Conservation (phyloP, 441 rosid species). For the Breynia disticha region DNA sequence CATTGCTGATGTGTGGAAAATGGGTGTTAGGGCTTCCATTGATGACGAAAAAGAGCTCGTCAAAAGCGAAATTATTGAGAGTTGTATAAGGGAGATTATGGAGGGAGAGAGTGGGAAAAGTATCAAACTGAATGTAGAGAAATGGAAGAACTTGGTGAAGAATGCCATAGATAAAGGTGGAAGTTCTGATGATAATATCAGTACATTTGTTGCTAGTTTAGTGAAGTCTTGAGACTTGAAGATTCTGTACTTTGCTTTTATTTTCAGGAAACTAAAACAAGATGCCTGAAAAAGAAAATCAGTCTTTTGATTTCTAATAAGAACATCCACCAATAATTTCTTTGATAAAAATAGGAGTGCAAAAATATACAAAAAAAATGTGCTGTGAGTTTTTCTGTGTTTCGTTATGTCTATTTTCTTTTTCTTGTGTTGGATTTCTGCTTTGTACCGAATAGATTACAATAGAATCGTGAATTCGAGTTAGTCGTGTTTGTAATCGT, state of each 20-base stretch:
- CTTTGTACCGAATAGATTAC: too few species aligned
- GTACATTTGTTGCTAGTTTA: slow-evolving; percentile 13
- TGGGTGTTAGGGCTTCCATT: slow-evolving; percentile 21
- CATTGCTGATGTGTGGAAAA: slow-evolving; percentile 43
- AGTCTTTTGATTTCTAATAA: too few species aligned
- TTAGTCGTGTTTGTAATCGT: too few species aligned
- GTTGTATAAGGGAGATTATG: slow-evolving; percentile 24
- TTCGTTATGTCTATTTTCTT: too few species aligned
- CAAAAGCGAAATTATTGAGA: slow-evolving; percentile 24
- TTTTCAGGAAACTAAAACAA: neutral
- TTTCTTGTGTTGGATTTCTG: too few species aligned
- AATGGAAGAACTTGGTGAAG: slow-evolving; percentile 35
- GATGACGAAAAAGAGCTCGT: slow-evolving; percentile 26
- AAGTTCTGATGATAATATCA: slow-evolving; percentile 25
- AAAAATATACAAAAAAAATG: too few species aligned
- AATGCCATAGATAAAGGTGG: slow-evolving; percentile 33
- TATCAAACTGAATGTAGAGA: slow-evolving; percentile 23
- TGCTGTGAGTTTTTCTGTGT: too few species aligned
- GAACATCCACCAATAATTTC: too few species aligned
- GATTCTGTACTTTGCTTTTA: neutral
- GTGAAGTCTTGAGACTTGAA: too few species aligned
- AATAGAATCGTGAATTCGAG: too few species aligned
- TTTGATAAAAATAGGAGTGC: too few species aligned
- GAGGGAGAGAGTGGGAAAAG: slow-evolving; percentile 30
- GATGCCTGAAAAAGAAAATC: slow-evolving; percentile 17